Percentiles rank a stretch among this genome's conserved stretches.
phyloP scores from a whole-genome alignment of 495 filamentous ascomycete genomes.

The Podospora didyma region DNA sequence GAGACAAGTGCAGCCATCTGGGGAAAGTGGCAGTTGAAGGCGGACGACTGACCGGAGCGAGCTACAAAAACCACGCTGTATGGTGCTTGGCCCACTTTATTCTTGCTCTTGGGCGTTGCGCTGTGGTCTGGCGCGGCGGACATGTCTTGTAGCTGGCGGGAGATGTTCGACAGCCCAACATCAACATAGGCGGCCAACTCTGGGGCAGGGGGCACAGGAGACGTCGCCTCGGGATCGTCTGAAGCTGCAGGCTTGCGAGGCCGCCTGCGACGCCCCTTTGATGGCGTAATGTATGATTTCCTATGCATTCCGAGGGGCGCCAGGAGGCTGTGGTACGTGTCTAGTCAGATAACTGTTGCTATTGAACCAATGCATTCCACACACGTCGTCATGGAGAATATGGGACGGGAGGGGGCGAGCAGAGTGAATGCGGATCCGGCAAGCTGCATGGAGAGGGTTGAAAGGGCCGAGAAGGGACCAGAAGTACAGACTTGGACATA shows the following conservation, averaged over 20 bases:
- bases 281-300: constrained; percentile 38
- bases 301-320: constrained; percentile 54
- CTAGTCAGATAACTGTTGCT: neutral
- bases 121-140: constrained; percentile 16
- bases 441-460: neutral
- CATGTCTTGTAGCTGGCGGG: constrained; percentile 47
- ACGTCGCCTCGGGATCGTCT: constrained; percentile 5
- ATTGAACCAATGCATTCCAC: too few species aligned
- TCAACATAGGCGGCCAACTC: constrained; percentile 50
- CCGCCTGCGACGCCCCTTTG: constrained; percentile 51
- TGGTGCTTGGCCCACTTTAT: neutral
- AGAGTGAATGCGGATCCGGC: too few species aligned
- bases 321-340: constrained; percentile 43
- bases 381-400: too few species aligned
- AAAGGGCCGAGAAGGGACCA: neutral
- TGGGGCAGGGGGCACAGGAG: constrained; percentile 34
- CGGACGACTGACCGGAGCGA: constrained; percentile 44
- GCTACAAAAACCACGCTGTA: constrained; percentile 48
- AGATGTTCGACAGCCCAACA: constrained; percentile 56
- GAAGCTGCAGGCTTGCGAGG: constrained; percentile 25
- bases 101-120: neutral
- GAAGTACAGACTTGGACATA: constrained; percentile 24
- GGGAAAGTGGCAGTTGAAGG: constrained; percentile 57
- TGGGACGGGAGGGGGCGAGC: too few species aligned
- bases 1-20: constrained; percentile 52